Evolutionary conservation across 148 eudicot genomes (phyloP).

Genomic region (Rhododendron vialii): DNA sequence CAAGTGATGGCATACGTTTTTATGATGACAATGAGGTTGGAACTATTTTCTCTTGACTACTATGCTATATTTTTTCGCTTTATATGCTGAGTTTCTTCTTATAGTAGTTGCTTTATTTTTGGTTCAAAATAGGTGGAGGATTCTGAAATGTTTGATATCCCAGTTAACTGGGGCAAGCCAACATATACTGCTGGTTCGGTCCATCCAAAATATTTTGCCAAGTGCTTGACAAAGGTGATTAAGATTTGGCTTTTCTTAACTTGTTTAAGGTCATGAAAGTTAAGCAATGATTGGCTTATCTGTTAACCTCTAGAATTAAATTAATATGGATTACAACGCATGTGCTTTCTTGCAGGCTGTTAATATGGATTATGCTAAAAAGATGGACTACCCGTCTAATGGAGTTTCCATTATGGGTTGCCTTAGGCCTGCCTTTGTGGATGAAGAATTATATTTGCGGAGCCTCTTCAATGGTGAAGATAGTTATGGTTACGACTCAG

Average conservation of each 20-base stretch:
- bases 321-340: neutral
- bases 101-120: neutral
- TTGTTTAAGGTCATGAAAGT: neutral
- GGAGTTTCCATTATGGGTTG: slow-evolving; percentile 44
- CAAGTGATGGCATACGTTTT: slow-evolving; percentile 16
- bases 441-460: slow-evolving; percentile 38
- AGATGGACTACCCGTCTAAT: slow-evolving; percentile 45
- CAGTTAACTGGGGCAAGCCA: slow-evolving; percentile 37
- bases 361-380: slow-evolving; percentile 27
- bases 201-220: slow-evolving; percentile 51
- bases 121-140: slow-evolving; percentile 29
- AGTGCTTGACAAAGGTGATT: slow-evolving; percentile 49
- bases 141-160: slow-evolving; percentile 17
- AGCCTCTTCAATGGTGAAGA: slow-evolving; percentile 30
- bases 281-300: neutral
- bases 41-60: neutral
- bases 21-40: slow-evolving; percentile 35
- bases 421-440: slow-evolving; percentile 38
- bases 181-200: slow-evolving; percentile 13
- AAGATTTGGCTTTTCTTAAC: neutral
- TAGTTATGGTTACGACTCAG: slow-evolving; percentile 29
- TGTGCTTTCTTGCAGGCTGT: slow-evolving; percentile 26
- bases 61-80: neutral
- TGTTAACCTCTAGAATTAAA: neutral
- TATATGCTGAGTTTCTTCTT: neutral